A percentile compares a stretch with the other conserved stretches of the same genome.
Conservation (phyloP, 352 stramenopile genomes). For the Phytophthora brassicae region DNA sequence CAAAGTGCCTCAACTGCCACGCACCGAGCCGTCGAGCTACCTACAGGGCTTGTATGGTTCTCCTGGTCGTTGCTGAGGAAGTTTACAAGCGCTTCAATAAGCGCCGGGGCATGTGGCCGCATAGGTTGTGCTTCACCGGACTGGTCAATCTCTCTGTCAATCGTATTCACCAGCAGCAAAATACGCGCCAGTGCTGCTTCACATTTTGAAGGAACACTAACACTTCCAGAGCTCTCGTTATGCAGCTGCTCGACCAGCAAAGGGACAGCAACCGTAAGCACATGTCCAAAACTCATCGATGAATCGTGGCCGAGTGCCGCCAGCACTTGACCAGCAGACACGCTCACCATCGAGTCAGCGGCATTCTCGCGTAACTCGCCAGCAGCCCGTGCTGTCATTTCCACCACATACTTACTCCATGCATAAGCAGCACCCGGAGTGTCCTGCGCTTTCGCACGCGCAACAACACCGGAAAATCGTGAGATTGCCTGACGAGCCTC, state of each 20-base stretch:
- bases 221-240: slow-evolving; percentile 29
- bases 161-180: slow-evolving; percentile 76
- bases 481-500: slow-evolving; percentile 64
- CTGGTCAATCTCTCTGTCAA: slow-evolving; percentile 83
- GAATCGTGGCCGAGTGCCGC: slow-evolving; percentile 70
- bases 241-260: slow-evolving; percentile 68
- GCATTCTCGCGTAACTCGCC: slow-evolving; percentile 70
- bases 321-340: slow-evolving; percentile 72
- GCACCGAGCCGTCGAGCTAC: slow-evolving; percentile 54
- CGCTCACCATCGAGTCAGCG: slow-evolving; percentile 79
- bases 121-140: slow-evolving; percentile 70
- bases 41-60: slow-evolving; percentile 18
- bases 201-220: slow-evolving; percentile 51
- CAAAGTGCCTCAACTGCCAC: slow-evolving; percentile 68
- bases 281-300: slow-evolving; percentile 63
- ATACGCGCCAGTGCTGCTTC: slow-evolving; percentile 70
- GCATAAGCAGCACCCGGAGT: slow-evolving; percentile 64
- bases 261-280: slow-evolving; percentile 63
- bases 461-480: slow-evolving; percentile 63
- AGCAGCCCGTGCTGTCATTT: slow-evolving; percentile 65
- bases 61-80: slow-evolving; percentile 51
- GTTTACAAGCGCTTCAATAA: slow-evolving; percentile 61
- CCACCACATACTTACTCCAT: slow-evolving; percentile 86
- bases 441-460: slow-evolving; percentile 56
- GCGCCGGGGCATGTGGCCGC: slow-evolving; percentile 54